Evolutionary conservation across 495 filamentous ascomycete species (phyloP).

Genomic region (Rusavskia elegans): DNA sequence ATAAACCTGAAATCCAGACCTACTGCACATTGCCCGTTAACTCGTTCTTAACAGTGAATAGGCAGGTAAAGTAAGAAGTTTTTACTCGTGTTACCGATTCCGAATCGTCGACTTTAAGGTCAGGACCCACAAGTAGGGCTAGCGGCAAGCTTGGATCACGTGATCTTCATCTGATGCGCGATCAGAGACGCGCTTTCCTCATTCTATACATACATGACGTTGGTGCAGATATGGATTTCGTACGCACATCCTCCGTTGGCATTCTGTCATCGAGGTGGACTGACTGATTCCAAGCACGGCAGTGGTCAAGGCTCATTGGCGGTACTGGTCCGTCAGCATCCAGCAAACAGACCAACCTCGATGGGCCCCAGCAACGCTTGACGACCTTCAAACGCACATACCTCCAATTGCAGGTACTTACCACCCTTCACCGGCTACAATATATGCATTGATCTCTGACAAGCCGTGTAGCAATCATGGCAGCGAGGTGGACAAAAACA

Average conservation of each 20-base stretch:
- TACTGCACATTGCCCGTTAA: too few species aligned
- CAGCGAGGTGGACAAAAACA: constrained; percentile 40
- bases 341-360: constrained; percentile 44
- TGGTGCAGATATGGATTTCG: constrained; percentile 22
- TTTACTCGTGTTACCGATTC: too few species aligned
- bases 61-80: too few species aligned
- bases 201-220: not conserved
- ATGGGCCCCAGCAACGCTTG: constrained; percentile 72
- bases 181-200: not conserved
- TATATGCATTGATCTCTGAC: constrained; percentile 2
- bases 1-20: too few species aligned
- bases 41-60: too few species aligned
- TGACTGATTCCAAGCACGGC: constrained; percentile 1
- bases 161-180: too few species aligned
- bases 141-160: too few species aligned
- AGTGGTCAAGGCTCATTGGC: constrained; percentile 87
- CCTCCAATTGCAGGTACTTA: constrained; percentile 57
- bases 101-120: too few species aligned
- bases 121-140: too few species aligned
- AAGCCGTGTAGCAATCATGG: constrained; percentile 54
- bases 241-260: constrained; percentile 9
- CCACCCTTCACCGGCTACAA: not conserved
- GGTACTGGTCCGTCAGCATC: constrained; percentile 47
- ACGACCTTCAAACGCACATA: constrained; percentile 81
- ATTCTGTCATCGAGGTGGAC: not conserved